These are phyloP conservation scores for Verticillium dahliae DNA, from an alignment of 2,329 filamentous ascomycete genomes.

Conservation along the genomic window DNA sequence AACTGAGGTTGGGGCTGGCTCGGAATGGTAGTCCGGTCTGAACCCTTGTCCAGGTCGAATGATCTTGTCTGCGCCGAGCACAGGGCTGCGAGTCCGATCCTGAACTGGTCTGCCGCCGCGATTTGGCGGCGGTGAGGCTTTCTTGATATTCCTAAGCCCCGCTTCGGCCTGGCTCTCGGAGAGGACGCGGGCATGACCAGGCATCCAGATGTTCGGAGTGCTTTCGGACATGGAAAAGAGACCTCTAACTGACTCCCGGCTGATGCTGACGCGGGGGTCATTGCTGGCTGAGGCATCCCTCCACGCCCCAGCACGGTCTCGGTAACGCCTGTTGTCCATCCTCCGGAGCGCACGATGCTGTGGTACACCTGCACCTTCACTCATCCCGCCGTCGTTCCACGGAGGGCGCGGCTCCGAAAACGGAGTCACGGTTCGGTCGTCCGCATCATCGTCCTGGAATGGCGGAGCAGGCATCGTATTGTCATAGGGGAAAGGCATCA, in stretches of 20 bases:
- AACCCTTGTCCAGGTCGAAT: background rate
- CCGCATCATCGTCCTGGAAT: conserved; percentile 4
- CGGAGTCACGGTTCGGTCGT: conserved; percentile 21
- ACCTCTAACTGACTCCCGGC: conserved; percentile 29
- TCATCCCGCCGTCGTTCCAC: conserved; percentile 10
- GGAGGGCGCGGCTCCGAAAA: conserved; percentile 1
- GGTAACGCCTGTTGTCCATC: conserved; percentile 31
- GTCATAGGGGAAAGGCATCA: conserved; percentile 5
- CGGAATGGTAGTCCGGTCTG: background rate
- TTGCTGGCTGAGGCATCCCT: conserved; percentile 28
- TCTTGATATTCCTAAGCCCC: conserved; percentile 34
- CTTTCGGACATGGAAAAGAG: conserved; percentile 19
- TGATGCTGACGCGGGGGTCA: conserved; percentile 34
- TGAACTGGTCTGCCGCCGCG: conserved; percentile 19
- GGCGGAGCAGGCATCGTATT: conserved; percentile 15
- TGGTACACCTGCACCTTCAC: conserved; percentile 18
- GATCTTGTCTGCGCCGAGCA: background rate
- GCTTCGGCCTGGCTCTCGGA: conserved; percentile 33
- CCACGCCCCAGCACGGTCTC: conserved; percentile 37
- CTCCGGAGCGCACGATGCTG: conserved; percentile 34
- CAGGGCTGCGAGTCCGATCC: conserved; percentile 13
- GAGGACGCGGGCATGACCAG: conserved; percentile 20
- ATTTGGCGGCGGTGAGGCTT: conserved; percentile 23
- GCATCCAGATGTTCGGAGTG: conserved; percentile 11
- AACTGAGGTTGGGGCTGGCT: background rate